Evolutionary conservation across 2,329 filamentous ascomycete species (phyloP).

Genomic region (Blastomyces silverae): DNA sequence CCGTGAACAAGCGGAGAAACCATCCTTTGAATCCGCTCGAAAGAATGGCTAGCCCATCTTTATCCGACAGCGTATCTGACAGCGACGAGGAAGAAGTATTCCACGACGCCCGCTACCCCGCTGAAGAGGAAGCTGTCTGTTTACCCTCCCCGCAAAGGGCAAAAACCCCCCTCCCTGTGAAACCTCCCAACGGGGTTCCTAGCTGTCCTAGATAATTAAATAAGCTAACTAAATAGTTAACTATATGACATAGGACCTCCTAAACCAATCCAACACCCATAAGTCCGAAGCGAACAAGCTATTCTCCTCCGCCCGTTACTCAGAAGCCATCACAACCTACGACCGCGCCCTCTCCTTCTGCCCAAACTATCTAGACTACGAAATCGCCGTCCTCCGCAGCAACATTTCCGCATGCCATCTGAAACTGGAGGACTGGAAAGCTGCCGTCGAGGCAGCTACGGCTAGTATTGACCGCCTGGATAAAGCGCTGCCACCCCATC

Average conservation of each 20-base stretch:
- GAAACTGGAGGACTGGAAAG: conserved; percentile 78
- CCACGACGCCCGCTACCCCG: conserved; percentile 41
- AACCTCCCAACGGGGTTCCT: neutral
- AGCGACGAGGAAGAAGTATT: conserved; percentile 36
- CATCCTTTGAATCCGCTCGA: neutral
- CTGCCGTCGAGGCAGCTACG: conserved; percentile 67
- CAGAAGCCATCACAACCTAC: conserved; percentile 74
- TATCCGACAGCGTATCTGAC: conserved; percentile 31
- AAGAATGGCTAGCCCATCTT: conserved; percentile 18
- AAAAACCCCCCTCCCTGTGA: neutral
- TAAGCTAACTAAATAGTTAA: conserved; percentile 14
- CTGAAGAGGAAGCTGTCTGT: conserved; percentile 43
- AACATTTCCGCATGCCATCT: conserved; percentile 87
- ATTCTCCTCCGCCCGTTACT: conserved; percentile 66
- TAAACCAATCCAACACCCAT: conserved; percentile 63
- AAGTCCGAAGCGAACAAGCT: conserved; percentile 72
- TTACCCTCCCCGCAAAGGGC: neutral
- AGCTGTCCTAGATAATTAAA: too few relatives aligned
- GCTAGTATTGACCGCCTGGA: conserved; percentile 67
- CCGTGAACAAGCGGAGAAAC: neutral
- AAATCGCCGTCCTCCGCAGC: conserved; percentile 76
- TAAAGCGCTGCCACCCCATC: conserved; percentile 47
- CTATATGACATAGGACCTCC: conserved; percentile 51
- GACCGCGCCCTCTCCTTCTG: conserved; percentile 70
- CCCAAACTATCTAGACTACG: conserved; percentile 79